phyloP scores from a whole-genome alignment of 768 basidiomycete genomes.

The Lentinula guzmanii region DNA sequence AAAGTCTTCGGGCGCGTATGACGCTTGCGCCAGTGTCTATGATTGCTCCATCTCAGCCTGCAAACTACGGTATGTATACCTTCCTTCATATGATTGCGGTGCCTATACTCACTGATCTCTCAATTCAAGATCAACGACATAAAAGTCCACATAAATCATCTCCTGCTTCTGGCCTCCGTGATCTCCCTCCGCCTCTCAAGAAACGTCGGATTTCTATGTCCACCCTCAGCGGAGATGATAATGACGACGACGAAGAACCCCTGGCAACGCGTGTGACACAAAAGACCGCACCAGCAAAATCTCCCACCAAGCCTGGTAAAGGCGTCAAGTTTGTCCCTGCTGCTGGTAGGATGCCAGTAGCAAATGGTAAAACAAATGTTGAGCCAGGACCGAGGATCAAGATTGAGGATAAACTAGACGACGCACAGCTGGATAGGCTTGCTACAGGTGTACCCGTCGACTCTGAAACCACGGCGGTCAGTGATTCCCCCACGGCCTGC shows the following conservation, averaged over 20 bases:
- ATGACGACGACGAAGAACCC: conserved; percentile 55
- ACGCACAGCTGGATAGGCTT: conserved; percentile 67
- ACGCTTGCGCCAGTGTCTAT: conserved; percentile 37
- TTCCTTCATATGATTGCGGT: conserved; percentile 3
- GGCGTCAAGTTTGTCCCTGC: conserved; percentile 32
- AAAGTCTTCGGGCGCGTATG: conserved; percentile 69
- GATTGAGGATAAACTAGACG: conserved; percentile 76
- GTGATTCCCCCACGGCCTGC: conserved; percentile 14
- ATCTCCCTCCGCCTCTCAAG: conserved; percentile 42
- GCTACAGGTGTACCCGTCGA: conserved; percentile 80
- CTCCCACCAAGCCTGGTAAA: conserved; percentile 18
- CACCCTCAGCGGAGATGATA: conserved; percentile 47
- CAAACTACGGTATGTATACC: conserved; percentile 44
- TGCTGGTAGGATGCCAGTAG: neutral
- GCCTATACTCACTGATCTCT: conserved; percentile 15
- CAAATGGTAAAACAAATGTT: conserved; percentile 49
- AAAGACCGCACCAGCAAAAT: conserved; percentile 15
- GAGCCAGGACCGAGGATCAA: conserved; percentile 52
- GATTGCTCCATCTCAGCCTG: conserved; percentile 38
- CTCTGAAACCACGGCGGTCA: conserved; percentile 43
- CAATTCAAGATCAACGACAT: conserved; percentile 12
- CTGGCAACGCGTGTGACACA: conserved; percentile 40
- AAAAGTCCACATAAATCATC: conserved; percentile 34
- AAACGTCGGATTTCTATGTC: conserved; percentile 48
- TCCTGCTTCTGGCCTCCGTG: conserved; percentile 45